Conservation (phyloP, 1,284 basidiomycete genomes). For the Pholiota adiposa region DNA sequence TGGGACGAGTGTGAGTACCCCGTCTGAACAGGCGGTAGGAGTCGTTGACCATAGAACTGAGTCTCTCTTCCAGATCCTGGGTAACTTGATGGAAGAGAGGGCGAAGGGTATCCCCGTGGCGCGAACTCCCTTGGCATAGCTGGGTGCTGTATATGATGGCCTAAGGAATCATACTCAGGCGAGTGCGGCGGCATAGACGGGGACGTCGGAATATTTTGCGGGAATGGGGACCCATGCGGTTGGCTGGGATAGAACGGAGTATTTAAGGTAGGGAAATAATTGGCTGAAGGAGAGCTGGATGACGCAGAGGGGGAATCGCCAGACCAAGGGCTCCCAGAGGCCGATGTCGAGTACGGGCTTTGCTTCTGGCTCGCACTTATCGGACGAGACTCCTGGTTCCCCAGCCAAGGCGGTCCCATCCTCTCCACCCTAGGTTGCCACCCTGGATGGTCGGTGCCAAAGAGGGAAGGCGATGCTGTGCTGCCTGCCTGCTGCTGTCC, state of each 20-base stretch:
- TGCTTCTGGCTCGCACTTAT: conserved; percentile 14
- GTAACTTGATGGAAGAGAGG: conserved; percentile 18
- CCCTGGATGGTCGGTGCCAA: conserved; percentile 19
- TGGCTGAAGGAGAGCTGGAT: conserved; percentile 17
- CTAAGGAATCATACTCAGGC: conserved; percentile 17
- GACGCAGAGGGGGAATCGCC: conserved; percentile 8
- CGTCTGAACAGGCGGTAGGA: conserved; percentile 31
- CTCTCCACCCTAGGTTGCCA: conserved; percentile 26
- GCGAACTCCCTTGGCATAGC: conserved; percentile 16
- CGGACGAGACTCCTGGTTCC: conserved; percentile 20
- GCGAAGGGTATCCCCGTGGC: conserved; percentile 16
- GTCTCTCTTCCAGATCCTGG: conserved; percentile 18
- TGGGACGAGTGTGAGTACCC: conserved; percentile 30
- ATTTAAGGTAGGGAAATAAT: conserved; percentile 29
- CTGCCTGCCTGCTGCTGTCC: conserved; percentile 25
- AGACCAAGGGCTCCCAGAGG: conserved; percentile 19
- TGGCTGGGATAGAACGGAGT: conserved; percentile 30
- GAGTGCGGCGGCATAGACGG: conserved; percentile 6
- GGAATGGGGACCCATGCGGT: conserved; percentile 19
- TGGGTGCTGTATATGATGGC: conserved; percentile 9
- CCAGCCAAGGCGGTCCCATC: conserved; percentile 22
- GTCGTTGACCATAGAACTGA: conserved; percentile 33
- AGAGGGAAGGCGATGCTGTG: conserved; percentile 23
- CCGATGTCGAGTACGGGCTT: conserved; percentile 17
- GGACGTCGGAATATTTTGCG: conserved; percentile 13